Base-by-base conservation (phyloP, 2,329 filamentous ascomycete genomes). In the Niveomyces coronatus region DNA sequence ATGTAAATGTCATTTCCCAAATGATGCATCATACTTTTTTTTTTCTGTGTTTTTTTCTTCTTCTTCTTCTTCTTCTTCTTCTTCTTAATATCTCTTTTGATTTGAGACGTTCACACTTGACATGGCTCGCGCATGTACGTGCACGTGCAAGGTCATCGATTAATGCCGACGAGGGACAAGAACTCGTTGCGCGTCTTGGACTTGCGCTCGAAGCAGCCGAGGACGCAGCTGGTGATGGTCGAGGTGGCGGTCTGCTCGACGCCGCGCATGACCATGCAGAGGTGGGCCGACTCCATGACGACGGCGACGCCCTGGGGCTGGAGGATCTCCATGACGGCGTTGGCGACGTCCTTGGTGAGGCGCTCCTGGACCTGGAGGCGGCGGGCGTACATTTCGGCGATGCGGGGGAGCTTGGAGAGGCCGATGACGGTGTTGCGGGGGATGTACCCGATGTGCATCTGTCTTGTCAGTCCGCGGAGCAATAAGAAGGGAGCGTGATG, bases 401-500 rank as follows among this genome's bases (percentile, higher is more conserved):
- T 89, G 45, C 91, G 82, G 18, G 89, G 89, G 35, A 98, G 74
- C 60, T 98, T 98, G 22, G 88, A 95, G 37, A 98, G 80, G 35
- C 91, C 91, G 45, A 98, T 86, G 37, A 98, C 88, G 42, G 88
- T 79, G 55, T 87, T 77, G 53, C 81, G 79, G 20, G 91, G 91
- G 46, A 98, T 96, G 62, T 98, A 98, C 42, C 88, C 91, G 51
- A 98, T 96, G 64, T 98, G 91, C 85, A 98, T 96, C 85, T 93
- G 48, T 22, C 10, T 27, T 31, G 31, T 37, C 26, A 39, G 13
- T 32, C 5, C 35, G 14, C 19, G 14, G 4, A 28, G 9, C 13
- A 23, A n/a, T 14, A 24, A 26, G 27, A 14, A 29, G n/a, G 14
- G 19, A 13, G 5, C 11, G 14, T 9, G 14, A 22, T 27, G 37